Conservation (phyloP, 1,284 basidiomycete species). For the Puccinia polysora region DNA sequence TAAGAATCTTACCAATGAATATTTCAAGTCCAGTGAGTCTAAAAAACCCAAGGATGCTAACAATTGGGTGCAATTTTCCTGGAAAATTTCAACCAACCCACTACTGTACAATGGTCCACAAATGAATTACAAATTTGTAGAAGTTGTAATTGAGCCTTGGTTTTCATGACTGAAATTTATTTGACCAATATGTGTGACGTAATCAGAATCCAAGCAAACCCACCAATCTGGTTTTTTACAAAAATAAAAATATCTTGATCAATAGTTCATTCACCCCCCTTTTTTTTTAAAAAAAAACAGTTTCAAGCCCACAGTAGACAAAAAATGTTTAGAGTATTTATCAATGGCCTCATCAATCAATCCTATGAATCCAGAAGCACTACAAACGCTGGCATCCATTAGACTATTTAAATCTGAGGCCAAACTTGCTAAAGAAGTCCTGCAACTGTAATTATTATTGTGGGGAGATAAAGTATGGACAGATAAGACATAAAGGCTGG, state of each 20-base stretch:
- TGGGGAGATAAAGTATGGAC: constrained; percentile 61
- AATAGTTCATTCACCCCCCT: too few species aligned
- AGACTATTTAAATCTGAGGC: constrained; percentile 78
- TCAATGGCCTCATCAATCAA: not conserved
- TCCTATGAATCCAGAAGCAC: not conserved
- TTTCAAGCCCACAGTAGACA: constrained; percentile 15
- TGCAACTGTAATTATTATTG: constrained; percentile 66
- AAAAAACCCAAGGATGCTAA: constrained; percentile 57
- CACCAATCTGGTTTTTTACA: constrained; percentile 80
- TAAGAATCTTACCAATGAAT: too few species aligned
- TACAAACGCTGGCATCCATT: constrained; percentile 74
- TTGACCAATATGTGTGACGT: constrained; percentile 85
- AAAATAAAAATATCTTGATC: too few species aligned
- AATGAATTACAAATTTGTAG: constrained; percentile 59
- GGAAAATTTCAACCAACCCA: constrained; percentile 43
- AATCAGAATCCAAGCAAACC: too few species aligned
- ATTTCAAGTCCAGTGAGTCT: constrained; percentile 11
- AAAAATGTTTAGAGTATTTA: constrained; percentile 27
- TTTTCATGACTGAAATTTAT: constrained; percentile 95
- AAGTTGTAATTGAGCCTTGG: constrained; percentile 73
- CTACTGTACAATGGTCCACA: not conserved
- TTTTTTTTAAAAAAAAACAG: constrained; percentile 62
- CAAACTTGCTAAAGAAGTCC: constrained; percentile 69
- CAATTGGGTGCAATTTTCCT: constrained; percentile 58
- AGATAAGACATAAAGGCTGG: not conserved